Percentiles rank a stretch among this genome's conserved stretches.
Conservation (phyloP, 768 basidiomycete species). For the Lyophyllum atratum region DNA sequence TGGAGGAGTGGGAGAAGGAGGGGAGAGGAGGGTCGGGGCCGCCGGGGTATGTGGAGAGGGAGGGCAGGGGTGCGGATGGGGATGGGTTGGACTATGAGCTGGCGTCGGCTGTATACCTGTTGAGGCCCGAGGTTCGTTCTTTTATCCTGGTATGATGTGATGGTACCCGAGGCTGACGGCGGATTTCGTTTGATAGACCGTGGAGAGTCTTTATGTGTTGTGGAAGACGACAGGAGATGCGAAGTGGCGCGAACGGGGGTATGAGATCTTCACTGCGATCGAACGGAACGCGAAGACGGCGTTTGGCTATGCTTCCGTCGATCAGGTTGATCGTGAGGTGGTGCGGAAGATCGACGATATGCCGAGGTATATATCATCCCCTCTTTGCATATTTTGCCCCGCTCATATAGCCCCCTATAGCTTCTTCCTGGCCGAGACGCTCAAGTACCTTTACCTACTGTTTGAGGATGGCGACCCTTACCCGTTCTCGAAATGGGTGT, state of each 20-base stretch:
- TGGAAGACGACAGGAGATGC: constrained; percentile 68
- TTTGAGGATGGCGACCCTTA: constrained; percentile 58
- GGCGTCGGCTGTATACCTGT: constrained; percentile 42
- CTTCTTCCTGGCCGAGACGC: constrained; percentile 47
- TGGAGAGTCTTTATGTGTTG: constrained; percentile 71
- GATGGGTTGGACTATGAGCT: constrained; percentile 58
- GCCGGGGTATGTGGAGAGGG: constrained; percentile 48
- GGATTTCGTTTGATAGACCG: constrained; percentile 51
- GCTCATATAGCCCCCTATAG: constrained; percentile 23
- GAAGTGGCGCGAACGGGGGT: constrained; percentile 74
- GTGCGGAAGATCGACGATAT: constrained; percentile 52
- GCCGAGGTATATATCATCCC: constrained; percentile 60
- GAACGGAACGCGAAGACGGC: constrained; percentile 55
- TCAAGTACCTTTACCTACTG: constrained; percentile 70
- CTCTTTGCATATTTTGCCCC: neutral
- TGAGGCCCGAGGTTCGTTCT: constrained; percentile 66
- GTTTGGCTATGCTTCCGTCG: constrained; percentile 60
- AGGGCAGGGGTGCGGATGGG: constrained; percentile 21
- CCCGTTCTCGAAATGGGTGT: constrained; percentile 56
- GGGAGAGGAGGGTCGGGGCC: constrained; percentile 39
- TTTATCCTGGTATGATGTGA: neutral
- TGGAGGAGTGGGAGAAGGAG: constrained; percentile 45
- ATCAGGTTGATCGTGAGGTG: constrained; percentile 40
- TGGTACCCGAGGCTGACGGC: neutral
- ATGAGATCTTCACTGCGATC: constrained; percentile 66